phyloP scores from a whole-genome alignment of 2,329 filamentous ascomycete genomes.

The Alternaria ethzedia region DNA sequence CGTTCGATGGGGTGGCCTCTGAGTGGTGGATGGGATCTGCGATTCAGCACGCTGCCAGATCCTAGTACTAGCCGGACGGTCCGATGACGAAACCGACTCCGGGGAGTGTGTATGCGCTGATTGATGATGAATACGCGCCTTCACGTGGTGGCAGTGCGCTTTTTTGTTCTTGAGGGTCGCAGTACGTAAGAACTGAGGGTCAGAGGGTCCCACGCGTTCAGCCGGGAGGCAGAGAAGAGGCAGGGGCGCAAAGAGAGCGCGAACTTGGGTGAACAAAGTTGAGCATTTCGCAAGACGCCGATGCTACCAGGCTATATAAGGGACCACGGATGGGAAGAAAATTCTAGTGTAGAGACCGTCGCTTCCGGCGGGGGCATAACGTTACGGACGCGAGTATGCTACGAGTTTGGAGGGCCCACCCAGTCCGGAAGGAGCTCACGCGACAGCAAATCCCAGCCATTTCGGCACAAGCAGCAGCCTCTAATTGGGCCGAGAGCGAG shows the following conservation, averaged over 20 bases:
- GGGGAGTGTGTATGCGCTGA: not conserved
- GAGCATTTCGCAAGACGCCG: conserved; percentile 1
- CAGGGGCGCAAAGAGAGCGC: conserved; percentile 10
- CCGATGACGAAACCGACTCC: conserved; percentile 14
- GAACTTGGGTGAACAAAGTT: conserved; percentile 13
- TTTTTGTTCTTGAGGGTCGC: not conserved
- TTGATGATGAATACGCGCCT: not conserved
- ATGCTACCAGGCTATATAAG: conserved; percentile 28
- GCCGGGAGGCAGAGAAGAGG: not conserved
- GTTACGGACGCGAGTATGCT: conserved; percentile 13
- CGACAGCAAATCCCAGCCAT: conserved; percentile 17
- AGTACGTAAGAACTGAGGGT: not conserved
- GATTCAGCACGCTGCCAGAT: conserved; percentile 11
- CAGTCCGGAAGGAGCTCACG: conserved; percentile 20
- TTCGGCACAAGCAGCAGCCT: conserved; percentile 1
- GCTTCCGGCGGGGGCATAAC: conserved; percentile 18
- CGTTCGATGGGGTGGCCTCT: conserved; percentile 20
- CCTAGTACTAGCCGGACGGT: conserved; percentile 23
- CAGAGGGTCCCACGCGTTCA: not conserved
- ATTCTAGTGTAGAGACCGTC: conserved; percentile 29
- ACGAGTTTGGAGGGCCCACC: conserved; percentile 21
- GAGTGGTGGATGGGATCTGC: conserved; percentile 23
- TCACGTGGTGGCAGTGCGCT: not conserved
- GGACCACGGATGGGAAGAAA: conserved; percentile 19
- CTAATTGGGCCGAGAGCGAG: conserved; percentile 9